Percentiles rank a stretch among this genome's conserved stretches.
Evolutionary conservation across 306 rosid species (phyloP).

Genomic region (Cicer pinnatifidum): DNA sequence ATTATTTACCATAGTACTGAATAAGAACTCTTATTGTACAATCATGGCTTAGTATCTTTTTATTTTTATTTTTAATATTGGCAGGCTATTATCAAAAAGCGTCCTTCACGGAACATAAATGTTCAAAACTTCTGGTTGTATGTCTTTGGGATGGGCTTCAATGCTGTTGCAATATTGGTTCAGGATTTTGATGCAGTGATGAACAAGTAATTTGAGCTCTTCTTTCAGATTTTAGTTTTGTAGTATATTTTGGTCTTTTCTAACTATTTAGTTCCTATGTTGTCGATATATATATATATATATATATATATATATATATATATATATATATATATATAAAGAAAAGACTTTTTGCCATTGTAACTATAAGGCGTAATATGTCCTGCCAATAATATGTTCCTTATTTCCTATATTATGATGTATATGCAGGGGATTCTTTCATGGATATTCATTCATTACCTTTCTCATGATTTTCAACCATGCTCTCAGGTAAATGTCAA

Average conservation of each 20-base stretch:
- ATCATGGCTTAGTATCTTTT: conserved; percentile 15
- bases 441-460: conserved; percentile 86
- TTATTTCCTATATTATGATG: conserved; percentile 43
- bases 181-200: conserved; percentile 94
- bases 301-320: background rate
- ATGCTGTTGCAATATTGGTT: conserved; percentile 82
- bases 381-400: conserved; percentile 31
- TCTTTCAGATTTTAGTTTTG: conserved; percentile 44
- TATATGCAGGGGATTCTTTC: conserved; percentile 84
- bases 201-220: conserved; percentile 66
- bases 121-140: conserved; percentile 99
- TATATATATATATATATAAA: background rate
- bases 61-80: conserved; percentile 21
- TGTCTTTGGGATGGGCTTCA: conserved; percentile 89
- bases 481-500: conserved; percentile 76
- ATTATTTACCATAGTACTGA: background rate
- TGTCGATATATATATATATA: background rate
- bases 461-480: conserved; percentile 93
- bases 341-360: background rate
- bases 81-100: conserved; percentile 96
- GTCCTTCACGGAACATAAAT: conserved; percentile 90
- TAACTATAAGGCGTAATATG: conserved; percentile 27
- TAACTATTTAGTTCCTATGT: conserved; percentile 22
- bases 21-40: conserved; percentile 33
- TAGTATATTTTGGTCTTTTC: conserved; percentile 27